These are phyloP conservation scores for Stereum hirsutum DNA, from an alignment of 1,284 basidiomycete genomes.

Conservation along the genomic window DNA sequence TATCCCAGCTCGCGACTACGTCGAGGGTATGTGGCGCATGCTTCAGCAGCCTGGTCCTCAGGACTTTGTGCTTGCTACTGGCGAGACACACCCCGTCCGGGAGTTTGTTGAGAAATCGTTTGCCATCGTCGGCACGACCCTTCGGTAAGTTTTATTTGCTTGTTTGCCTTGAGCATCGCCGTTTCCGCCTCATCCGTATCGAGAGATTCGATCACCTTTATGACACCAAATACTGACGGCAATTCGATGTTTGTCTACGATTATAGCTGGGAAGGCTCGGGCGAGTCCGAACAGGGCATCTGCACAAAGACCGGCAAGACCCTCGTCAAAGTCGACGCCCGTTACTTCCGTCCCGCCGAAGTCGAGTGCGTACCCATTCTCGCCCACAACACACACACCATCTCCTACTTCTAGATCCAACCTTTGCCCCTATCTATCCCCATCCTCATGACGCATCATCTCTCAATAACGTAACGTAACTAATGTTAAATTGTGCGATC, in stretches of 20 bases:
- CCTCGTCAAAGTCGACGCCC: constrained; percentile 73
- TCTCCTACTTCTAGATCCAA: constrained; percentile 4
- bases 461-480: not conserved
- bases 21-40: constrained; percentile 95
- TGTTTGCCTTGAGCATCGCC: constrained; percentile 1
- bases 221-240: no score
- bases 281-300: constrained; percentile 68
- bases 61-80: constrained; percentile 89
- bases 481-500: constrained; percentile 3
- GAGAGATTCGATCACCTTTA: no score
- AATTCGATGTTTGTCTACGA: constrained; percentile 3
- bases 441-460: no score
- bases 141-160: constrained; percentile 38
- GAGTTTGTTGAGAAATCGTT: constrained; percentile 88
- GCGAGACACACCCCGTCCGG: constrained; percentile 85
- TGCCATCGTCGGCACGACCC: constrained; percentile 48
- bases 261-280: constrained; percentile 64
- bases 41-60: constrained; percentile 75
- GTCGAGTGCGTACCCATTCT: constrained; percentile 75
- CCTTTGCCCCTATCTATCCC: not conserved
- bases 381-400: no score
- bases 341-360: constrained; percentile 86
- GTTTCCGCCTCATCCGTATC: no score
- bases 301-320: constrained; percentile 57
- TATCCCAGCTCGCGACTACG: constrained; percentile 70